Conservation (phyloP, 768 basidiomycete species). For the Suillus tomentosus region DNA sequence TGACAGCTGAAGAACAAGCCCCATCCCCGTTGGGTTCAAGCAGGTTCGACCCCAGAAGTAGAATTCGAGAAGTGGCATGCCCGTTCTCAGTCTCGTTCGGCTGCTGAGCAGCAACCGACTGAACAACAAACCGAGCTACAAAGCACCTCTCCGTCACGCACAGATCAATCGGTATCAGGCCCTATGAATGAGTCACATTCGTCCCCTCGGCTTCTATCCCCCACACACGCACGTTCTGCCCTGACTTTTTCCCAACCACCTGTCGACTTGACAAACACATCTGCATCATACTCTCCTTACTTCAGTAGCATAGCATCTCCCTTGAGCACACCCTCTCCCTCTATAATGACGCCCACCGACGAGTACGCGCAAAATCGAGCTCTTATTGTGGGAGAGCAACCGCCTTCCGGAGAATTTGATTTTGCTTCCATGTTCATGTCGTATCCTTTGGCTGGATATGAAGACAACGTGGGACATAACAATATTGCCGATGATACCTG, state of each 20-base stretch:
- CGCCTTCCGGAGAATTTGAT: slow-evolving; percentile 42
- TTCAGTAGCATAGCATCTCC: slow-evolving; percentile 25
- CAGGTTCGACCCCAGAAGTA: slow-evolving; percentile 25
- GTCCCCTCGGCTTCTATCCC: slow-evolving; percentile 23
- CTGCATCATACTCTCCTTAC: slow-evolving; percentile 18
- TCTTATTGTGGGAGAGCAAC: slow-evolving; percentile 25
- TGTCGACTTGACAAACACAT: slow-evolving; percentile 10
- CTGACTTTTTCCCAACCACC: slow-evolving; percentile 34
- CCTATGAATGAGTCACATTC: slow-evolving; percentile 10
- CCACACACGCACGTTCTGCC: slow-evolving; percentile 34
- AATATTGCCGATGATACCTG: slow-evolving; percentile 10
- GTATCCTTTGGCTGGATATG: slow-evolving; percentile 29
- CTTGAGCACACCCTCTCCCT: slow-evolving; percentile 32
- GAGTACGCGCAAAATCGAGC: slow-evolving; percentile 40
- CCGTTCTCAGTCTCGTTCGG: slow-evolving; percentile 21
- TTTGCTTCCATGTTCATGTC: slow-evolving; percentile 43
- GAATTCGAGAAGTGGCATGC: slow-evolving; percentile 31
- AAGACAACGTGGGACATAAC: slow-evolving; percentile 16
- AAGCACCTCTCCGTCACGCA: slow-evolving; percentile 5
- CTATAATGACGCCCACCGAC: slow-evolving; percentile 48
- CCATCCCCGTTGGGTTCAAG: slow-evolving; percentile 59
- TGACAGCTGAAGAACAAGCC: slow-evolving; percentile 71
- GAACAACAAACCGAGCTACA: too few species aligned
- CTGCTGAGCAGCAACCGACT: slow-evolving; percentile 15
- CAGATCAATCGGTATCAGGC: slow-evolving; percentile 8